phyloP scores from a whole-genome alignment of 176 grass and related monocot genomes.

The Puya raimondii region DNA sequence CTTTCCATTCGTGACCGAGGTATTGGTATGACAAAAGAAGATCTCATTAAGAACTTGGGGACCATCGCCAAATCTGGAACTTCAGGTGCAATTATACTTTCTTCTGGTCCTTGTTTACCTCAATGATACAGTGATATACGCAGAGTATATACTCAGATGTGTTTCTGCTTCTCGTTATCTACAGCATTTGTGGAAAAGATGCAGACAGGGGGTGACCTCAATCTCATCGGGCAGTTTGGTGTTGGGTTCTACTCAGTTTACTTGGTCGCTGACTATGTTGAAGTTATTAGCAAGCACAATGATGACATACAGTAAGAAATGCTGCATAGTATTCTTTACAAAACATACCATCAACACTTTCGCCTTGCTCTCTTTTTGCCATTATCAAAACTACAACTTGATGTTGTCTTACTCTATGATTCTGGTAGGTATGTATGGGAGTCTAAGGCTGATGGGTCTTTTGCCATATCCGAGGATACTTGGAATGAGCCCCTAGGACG shows the following conservation, averaged over 20 bases:
- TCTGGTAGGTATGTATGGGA: conserved; percentile 79
- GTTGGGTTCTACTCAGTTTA: conserved; percentile 98
- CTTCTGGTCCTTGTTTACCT: neutral
- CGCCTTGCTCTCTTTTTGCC: neutral
- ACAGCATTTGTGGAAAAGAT: conserved; percentile 92
- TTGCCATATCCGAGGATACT: conserved; percentile 91
- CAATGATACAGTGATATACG: neutral
- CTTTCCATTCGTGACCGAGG: conserved; percentile 85
- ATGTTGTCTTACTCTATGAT: conserved; percentile 2
- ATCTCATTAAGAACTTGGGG: conserved; percentile 91
- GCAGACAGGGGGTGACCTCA: conserved; percentile 87
- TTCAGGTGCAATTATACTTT: conserved; percentile 34
- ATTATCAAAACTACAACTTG: neutral
- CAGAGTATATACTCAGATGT: neutral
- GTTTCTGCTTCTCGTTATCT: neutral
- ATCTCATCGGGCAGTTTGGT: conserved; percentile 95
- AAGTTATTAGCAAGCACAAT: conserved; percentile 99
- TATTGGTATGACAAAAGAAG: conserved; percentile 98
- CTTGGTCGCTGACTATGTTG: conserved; percentile 95
- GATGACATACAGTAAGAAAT: conserved; percentile 89
- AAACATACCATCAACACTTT: neutral
- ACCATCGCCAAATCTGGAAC: conserved; percentile 97
- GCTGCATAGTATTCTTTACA: neutral
- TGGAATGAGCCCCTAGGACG: conserved; percentile 90
- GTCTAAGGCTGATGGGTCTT: conserved; percentile 90